Evolutionary conservation across 768 basidiomycete species (phyloP).

Genomic region (Paxillus rubicundulus): DNA sequence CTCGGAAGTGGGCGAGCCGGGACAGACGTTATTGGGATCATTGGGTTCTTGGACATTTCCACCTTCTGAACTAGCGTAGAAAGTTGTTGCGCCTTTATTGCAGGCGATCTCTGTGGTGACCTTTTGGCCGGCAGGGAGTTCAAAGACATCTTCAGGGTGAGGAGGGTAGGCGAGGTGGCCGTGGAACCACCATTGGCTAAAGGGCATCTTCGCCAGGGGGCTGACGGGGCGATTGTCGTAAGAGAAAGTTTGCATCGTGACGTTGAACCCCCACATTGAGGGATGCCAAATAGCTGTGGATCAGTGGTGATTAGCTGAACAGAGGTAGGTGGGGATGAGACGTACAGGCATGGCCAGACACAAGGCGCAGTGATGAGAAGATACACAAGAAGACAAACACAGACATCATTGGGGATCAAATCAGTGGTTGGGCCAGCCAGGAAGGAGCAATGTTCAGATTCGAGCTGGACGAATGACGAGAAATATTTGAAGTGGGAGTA

Average conservation of each 20-base stretch:
- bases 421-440: conserved; percentile 19
- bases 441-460: background rate
- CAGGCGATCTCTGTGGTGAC: conserved; percentile 55
- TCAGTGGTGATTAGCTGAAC: background rate
- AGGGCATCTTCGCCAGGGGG: conserved; percentile 38
- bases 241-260: conserved; percentile 48
- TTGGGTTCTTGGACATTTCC: conserved; percentile 49
- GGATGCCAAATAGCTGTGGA: conserved; percentile 49
- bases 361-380: conserved; percentile 6
- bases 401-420: conserved; percentile 4
- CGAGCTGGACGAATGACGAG: background rate
- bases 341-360: conserved; percentile 18
- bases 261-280: conserved; percentile 69
- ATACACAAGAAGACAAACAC: background rate
- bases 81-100: conserved; percentile 61
- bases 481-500: background rate
- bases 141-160: conserved; percentile 52
- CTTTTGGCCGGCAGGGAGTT: conserved; percentile 55
- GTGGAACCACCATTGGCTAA: conserved; percentile 60
- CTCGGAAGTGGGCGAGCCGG: conserved; percentile 38
- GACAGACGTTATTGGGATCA: conserved; percentile 53
- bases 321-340: background rate
- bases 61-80: conserved; percentile 48
- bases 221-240: conserved; percentile 65
- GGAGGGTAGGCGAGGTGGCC: conserved; percentile 58